A percentile compares a stretch with the other conserved stretches of the same genome.
These are phyloP conservation scores for Diaporthe sp. DNA, from an alignment of 2,329 filamentous ascomycete genomes.

Conservation along the genomic window DNA sequence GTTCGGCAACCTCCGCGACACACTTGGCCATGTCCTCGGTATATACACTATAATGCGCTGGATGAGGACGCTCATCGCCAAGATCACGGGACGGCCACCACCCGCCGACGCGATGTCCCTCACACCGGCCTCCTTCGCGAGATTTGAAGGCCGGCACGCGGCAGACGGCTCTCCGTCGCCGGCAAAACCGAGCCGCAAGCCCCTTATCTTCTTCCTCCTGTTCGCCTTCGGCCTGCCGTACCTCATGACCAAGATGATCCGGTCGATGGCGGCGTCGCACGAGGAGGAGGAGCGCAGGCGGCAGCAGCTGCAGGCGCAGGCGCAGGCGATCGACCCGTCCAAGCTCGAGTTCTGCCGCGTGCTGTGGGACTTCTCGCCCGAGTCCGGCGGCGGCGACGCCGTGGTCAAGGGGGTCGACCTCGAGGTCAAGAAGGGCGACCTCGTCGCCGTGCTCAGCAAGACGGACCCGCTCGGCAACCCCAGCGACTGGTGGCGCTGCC, in stretches of 20 bases:
- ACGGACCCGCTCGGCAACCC: conserved; percentile 91
- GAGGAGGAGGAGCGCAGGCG: conserved; percentile 82
- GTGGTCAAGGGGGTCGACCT: conserved; percentile 82
- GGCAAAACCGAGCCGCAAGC: conserved; percentile 88
- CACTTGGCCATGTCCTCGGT: conserved; percentile 90
- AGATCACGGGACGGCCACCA: conserved; percentile 89
- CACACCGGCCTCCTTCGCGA: conserved; percentile 91
- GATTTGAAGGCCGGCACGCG: conserved; percentile 80
- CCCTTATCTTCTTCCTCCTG: conserved; percentile 93
- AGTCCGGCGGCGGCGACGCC: conserved; percentile 67
- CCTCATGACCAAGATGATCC: conserved; percentile 96
- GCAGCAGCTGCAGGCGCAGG: conserved; percentile 58
- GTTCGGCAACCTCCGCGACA: conserved; percentile 92
- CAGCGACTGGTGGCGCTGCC: conserved; percentile 97
- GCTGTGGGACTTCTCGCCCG: conserved; percentile 92
- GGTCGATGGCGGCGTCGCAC: conserved; percentile 82
- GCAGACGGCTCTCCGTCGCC: conserved; percentile 70
- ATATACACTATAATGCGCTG: conserved; percentile 97
- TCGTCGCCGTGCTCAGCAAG: conserved; percentile 94
- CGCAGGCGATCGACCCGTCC: conserved; percentile 79
- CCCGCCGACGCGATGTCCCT: conserved; percentile 89
- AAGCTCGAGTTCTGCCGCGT: conserved; percentile 98
- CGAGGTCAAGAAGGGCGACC: conserved; percentile 92
- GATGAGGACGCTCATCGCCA: conserved; percentile 91
- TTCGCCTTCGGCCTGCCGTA: conserved; percentile 97